These are phyloP conservation scores for Daldinia eschscholtzii DNA, from an alignment of 2,329 filamentous ascomycete species.

Conservation along the genomic window DNA sequence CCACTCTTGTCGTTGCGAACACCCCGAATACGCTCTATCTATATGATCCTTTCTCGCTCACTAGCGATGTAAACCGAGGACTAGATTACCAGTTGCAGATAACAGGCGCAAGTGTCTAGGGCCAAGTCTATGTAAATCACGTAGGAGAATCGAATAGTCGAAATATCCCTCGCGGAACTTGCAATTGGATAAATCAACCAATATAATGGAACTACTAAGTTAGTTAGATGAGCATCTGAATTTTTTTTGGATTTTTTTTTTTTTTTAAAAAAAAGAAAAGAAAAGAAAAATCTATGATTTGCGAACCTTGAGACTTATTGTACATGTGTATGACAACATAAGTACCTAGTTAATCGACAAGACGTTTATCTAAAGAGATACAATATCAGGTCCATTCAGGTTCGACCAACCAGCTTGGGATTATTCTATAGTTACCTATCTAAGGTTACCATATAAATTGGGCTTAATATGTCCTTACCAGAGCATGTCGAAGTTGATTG, in stretches of 20 bases:
- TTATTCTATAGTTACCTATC: not conserved
- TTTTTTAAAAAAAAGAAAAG: no score
- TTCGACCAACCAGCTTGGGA: not conserved
- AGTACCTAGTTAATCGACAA: no score
- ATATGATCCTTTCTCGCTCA: slow-evolving; percentile 60
- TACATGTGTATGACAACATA: no score
- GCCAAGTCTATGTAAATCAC: not conserved
- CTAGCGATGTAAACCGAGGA: slow-evolving; percentile 54
- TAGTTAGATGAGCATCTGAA: no score
- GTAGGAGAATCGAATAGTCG: not conserved
- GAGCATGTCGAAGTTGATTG: slow-evolving; percentile 23
- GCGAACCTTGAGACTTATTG: no score
- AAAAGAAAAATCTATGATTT: no score
- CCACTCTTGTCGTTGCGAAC: slow-evolving; percentile 62
- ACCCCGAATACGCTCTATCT: slow-evolving; percentile 59
- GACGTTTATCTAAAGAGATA: not conserved
- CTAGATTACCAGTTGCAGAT: slow-evolving; percentile 54
- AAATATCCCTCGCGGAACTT: no score
- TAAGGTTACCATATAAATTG: slow-evolving; percentile 12
- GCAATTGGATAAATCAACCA: no score
- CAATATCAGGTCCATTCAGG: not conserved
- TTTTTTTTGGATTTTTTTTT: no score
- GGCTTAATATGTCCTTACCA: not conserved
- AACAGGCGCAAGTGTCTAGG: slow-evolving; percentile 44
- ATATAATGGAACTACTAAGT: no score